Evolutionary conservation across 225 moss, liverwort and hornwort genomes (phyloP).

Genomic region (Pseudoscleropodium purum): DNA sequence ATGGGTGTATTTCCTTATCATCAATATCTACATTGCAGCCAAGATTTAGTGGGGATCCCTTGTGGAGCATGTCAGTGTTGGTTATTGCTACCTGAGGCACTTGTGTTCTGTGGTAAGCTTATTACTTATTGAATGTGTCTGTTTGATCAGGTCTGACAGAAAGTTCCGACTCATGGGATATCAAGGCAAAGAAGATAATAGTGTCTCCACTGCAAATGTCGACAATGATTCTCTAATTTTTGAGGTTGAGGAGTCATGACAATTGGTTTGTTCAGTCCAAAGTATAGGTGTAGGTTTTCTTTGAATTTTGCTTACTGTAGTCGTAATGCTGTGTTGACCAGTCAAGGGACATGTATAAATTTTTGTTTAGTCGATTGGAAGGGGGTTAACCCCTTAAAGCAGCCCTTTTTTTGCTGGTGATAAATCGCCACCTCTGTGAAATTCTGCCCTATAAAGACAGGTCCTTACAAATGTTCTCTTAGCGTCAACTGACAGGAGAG

Average conservation of each 20-base stretch:
- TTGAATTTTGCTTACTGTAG: neutral
- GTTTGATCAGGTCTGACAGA: conserved; percentile 52
- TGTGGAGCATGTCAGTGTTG: neutral
- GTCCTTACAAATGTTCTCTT: neutral
- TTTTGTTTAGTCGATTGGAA: neutral
- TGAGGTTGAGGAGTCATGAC: conserved; percentile 9
- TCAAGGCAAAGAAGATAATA: conserved; percentile 27
- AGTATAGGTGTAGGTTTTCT: neutral
- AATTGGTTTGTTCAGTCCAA: neutral
- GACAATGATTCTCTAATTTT: neutral
- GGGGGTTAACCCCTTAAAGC: neutral
- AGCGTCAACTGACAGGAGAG: neutral
- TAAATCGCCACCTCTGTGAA: neutral
- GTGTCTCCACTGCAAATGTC: neutral
- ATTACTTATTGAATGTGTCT: neutral
- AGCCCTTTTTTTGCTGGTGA: neutral
- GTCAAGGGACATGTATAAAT: neutral
- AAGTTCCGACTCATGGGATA: conserved; percentile 87
- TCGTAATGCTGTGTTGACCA: neutral
- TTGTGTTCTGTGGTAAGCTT: neutral
- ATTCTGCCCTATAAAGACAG: neutral
- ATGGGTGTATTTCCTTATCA: neutral
- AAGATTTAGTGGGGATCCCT: neutral
- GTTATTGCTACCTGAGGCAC: neutral
- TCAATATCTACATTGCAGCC: neutral